These are phyloP conservation scores for Kluyveromyces sp. DNA, from an alignment of 1,139 yeast species.

Conservation along the genomic window DNA sequence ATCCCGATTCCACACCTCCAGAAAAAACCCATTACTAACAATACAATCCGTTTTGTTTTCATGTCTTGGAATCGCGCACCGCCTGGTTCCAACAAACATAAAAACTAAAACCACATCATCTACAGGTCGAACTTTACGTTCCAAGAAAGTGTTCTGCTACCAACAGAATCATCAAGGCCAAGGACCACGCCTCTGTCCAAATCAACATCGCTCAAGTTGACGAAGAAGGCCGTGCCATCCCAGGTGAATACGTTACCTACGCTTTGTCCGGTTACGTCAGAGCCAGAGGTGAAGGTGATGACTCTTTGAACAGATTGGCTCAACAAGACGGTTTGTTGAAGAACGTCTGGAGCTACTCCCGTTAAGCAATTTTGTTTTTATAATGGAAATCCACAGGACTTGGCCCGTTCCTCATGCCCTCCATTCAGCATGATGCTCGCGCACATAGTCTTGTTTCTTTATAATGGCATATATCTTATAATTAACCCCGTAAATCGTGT, in stretches of 20 bases:
- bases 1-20: too few relatives aligned
- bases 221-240: conserved; percentile 91
- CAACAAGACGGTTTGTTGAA: conserved; percentile 97
- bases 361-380: conserved; percentile 44
- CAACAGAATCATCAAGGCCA: conserved; percentile 99
- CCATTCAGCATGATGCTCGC: not conserved
- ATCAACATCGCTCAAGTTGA: conserved; percentile 82
- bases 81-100: too few relatives aligned
- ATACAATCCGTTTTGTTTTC: too few relatives aligned
- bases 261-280: conserved; percentile 96
- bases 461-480: conserved; percentile 5
- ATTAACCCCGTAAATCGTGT: conserved; percentile 5
- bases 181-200: conserved; percentile 99
- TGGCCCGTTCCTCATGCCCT: not conserved
- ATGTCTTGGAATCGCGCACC: too few relatives aligned
- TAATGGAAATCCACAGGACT: not conserved
- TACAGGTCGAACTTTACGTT: conserved; percentile 97
- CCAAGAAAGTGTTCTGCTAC: conserved; percentile 99
- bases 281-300: conserved; percentile 93
- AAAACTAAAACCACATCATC: not conserved
- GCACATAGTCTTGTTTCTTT: not conserved
- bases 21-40: too few relatives aligned
- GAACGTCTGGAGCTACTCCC: conserved; percentile 99
- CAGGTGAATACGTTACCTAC: conserved; percentile 89
- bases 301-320: conserved; percentile 98